Evolutionary conservation across 805 yeast species (phyloP).

Genomic region (Candida piceae): DNA sequence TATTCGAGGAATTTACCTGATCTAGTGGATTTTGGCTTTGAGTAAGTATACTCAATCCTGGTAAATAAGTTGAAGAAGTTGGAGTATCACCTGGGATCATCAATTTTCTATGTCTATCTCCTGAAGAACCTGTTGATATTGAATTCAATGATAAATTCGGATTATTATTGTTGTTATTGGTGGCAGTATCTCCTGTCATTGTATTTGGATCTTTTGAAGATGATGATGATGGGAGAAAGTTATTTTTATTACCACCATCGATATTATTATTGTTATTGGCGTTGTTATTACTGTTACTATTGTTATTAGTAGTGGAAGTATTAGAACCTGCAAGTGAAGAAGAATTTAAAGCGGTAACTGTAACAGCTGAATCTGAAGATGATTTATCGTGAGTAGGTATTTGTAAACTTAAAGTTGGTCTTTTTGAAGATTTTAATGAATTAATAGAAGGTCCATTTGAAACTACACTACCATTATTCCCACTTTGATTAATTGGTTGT

Average conservation of each 20-base stretch:
- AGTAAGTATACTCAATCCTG: constrained; percentile 18
- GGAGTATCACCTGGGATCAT: constrained; percentile 15
- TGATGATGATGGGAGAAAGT: background rate
- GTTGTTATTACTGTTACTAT: constrained; percentile 5
- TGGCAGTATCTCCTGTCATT: background rate
- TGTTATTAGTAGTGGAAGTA: background rate
- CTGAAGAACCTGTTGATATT: constrained; percentile 2
- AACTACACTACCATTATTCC: no score
- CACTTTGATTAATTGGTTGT: background rate
- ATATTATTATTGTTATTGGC: background rate
- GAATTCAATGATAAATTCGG: background rate
- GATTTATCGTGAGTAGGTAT: constrained; percentile 42
- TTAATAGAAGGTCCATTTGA: background rate
- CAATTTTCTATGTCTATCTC: constrained; percentile 10
- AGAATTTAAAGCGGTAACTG: constrained; percentile 40
- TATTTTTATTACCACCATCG: constrained; percentile 1
- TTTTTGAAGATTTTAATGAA: constrained; percentile 14
- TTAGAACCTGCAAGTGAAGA: constrained; percentile 3
- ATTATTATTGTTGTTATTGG: constrained; percentile 2
- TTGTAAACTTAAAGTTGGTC: constrained; percentile 61
- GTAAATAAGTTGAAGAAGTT: constrained; percentile 13
- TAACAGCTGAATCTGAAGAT: constrained; percentile 36
- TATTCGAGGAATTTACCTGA: constrained; percentile 18
- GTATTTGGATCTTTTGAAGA: background rate
- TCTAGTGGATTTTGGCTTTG: constrained; percentile 12